Evolutionary conservation across 2,329 filamentous ascomycete species (phyloP), one percentile per base, ranked within the genome.

Genomic region (Aspergillus caelatus): DNA sequence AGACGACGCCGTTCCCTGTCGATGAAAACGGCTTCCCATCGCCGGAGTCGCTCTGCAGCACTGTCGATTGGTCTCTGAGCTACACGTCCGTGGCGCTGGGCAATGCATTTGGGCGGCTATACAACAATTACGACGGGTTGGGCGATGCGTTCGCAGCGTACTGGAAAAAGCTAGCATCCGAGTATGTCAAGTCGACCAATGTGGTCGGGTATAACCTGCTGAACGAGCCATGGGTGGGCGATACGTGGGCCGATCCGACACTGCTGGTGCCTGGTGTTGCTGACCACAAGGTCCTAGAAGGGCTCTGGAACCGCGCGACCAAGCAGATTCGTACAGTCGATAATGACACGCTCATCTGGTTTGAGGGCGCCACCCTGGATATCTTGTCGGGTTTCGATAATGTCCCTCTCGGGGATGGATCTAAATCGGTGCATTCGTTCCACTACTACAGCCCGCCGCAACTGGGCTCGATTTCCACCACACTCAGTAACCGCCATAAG

Each of bases 361-460:
- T 65, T 53, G 63, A 65, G 61, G 63, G 63, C 4, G 63, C 60
- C 23, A 65, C 63, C 10, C 43, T 62, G 41, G 63, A 66, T 26
- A 41, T 66, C 11, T 30, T 62, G 34, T 66, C 64, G 0, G 64
- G 64, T 6, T 66, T 64, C 57, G 61, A 66, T 14, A 61, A 66
- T 23, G 64, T 66, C 41, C 64, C 64, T 19, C 64, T 66, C 14
- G 62, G 64, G 12, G 64, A 66, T 30, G 64, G 64, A 30, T 64
- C 64, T 8, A 64, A 66, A 48, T 61, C 64, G n/a, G 62, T 66
- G 23, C 64, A 66, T 10, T 66, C 64, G 58, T 66, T 66, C 53
- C 64, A 66, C 28, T 66, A 66, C 45, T 66, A 66, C 52, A 58
- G 48, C 53, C 64, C 62, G 19, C 64, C 64, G 14, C 64, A 66